Evolutionary conservation across 148 eudicot genomes (phyloP).

Genomic region (Persicaria tinctoria): DNA sequence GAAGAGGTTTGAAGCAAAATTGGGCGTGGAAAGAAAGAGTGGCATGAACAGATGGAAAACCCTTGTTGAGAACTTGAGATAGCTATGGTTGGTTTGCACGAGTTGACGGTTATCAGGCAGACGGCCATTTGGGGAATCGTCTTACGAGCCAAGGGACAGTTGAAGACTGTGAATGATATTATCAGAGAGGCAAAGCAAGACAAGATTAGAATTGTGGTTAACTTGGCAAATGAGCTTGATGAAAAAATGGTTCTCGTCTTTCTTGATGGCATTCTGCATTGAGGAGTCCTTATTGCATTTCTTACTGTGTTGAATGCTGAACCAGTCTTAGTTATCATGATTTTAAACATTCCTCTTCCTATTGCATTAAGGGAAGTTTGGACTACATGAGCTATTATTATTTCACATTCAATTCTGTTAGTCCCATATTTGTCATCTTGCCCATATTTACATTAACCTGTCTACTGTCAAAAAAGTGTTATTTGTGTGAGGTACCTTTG

Average conservation of each 20-base stretch:
- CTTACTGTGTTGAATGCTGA: background rate
- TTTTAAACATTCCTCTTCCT: background rate
- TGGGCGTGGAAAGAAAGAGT: conserved; percentile 55
- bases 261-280: background rate
- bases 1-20: conserved; percentile 51
- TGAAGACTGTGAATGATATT: conserved; percentile 50
- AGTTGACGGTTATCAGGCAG: conserved; percentile 47
- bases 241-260: conserved; percentile 19
- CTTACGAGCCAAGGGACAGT: conserved; percentile 39
- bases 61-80: conserved; percentile 17
- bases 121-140: conserved; percentile 52
- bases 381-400: background rate
- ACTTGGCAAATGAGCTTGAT: conserved; percentile 50
- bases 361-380: background rate
- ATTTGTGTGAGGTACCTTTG: background rate
- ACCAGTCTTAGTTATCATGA: background rate
- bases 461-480: too few species aligned
- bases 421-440: background rate
- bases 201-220: conserved; percentile 27
- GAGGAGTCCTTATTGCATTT: background rate
- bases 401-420: too few species aligned
- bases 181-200: conserved; percentile 34
- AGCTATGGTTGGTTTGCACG: conserved; percentile 84
- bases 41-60: conserved; percentile 24
- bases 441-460: too few species aligned